Percentiles rank a stretch among this genome's conserved stretches.
phyloP scores from a whole-genome alignment of 83 land plant species.

The Larix sibirica region DNA sequence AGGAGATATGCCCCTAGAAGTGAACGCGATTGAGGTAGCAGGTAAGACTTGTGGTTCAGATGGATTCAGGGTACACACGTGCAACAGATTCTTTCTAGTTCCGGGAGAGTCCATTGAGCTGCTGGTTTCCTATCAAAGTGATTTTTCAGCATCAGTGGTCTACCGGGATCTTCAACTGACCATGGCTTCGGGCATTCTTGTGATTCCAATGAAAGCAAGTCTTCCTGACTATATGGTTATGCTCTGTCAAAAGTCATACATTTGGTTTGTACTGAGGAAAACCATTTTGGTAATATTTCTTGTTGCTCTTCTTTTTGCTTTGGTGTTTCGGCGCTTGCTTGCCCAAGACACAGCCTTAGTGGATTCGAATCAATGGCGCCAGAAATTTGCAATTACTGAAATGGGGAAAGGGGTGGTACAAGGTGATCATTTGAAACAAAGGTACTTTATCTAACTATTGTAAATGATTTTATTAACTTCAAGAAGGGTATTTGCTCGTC shows the following conservation, averaged over 20 bases:
- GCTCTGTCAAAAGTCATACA: conserved; percentile 33
- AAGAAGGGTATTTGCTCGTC: not conserved
- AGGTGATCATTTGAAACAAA: conserved; percentile 12
- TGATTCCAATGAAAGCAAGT: conserved; percentile 61
- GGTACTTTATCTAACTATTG: not conserved
- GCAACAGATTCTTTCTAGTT: conserved; percentile 44
- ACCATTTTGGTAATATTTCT: conserved; percentile 24
- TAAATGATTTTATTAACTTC: not conserved
- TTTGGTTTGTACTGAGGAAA: conserved; percentile 30
- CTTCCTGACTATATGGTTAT: conserved; percentile 43
- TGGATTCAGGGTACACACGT: conserved; percentile 52
- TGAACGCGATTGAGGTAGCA: conserved; percentile 40
- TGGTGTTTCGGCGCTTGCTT: conserved; percentile 33
- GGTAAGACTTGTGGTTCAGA: conserved; percentile 49
- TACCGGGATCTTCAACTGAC: conserved; percentile 55
- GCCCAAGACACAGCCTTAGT: conserved; percentile 24
- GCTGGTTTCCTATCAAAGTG: conserved; percentile 51
- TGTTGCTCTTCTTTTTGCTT: conserved; percentile 18
- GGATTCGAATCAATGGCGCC: conserved; percentile 15
- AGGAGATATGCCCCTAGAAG: conserved; percentile 57
- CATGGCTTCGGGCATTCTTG: conserved; percentile 47
- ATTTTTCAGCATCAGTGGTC: conserved; percentile 43
- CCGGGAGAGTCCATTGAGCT: conserved; percentile 58
- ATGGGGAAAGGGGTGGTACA: conserved; percentile 4
- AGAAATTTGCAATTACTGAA: conserved; percentile 15